These are phyloP conservation scores for Boletus reticuloceps DNA, from an alignment of 768 basidiomycete species.

Conservation along the genomic window DNA sequence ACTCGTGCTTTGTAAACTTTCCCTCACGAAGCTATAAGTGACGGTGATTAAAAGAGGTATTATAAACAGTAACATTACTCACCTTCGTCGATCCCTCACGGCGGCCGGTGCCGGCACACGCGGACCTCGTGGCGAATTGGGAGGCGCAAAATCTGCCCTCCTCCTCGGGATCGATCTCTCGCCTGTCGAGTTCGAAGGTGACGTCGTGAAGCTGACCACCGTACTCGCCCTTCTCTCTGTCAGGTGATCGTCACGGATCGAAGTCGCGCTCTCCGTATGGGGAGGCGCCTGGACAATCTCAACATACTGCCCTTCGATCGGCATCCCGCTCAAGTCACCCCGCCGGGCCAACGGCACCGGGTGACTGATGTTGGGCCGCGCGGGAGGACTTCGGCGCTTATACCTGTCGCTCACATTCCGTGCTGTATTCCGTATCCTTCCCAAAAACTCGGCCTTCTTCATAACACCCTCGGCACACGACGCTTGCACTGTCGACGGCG, in stretches of 20 bases:
- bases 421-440: constrained; percentile 60
- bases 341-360: constrained; percentile 44
- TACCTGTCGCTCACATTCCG: constrained; percentile 68
- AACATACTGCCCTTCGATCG: constrained; percentile 35
- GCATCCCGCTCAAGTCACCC: constrained; percentile 17
- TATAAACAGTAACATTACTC: neutral
- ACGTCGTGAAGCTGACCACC: constrained; percentile 47
- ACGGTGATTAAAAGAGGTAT: constrained; percentile 9
- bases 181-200: constrained; percentile 65
- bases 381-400: constrained; percentile 34
- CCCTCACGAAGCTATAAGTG: constrained; percentile 44
- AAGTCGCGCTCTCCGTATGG: constrained; percentile 26
- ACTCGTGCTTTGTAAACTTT: constrained; percentile 49
- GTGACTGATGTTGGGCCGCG: constrained; percentile 55
- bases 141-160: constrained; percentile 67
- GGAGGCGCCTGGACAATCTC: constrained; percentile 23
- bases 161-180: constrained; percentile 64
- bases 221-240: constrained; percentile 36
- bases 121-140: constrained; percentile 43
- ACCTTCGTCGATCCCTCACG: constrained; percentile 26
- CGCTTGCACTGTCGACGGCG: constrained; percentile 29
- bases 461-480: constrained; percentile 51
- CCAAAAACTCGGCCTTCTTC: constrained; percentile 69
- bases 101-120: constrained; percentile 20
- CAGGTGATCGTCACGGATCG: constrained; percentile 40